Evolutionary conservation across 1,284 basidiomycete genomes (phyloP).

Genomic region (Trametes sp.): DNA sequence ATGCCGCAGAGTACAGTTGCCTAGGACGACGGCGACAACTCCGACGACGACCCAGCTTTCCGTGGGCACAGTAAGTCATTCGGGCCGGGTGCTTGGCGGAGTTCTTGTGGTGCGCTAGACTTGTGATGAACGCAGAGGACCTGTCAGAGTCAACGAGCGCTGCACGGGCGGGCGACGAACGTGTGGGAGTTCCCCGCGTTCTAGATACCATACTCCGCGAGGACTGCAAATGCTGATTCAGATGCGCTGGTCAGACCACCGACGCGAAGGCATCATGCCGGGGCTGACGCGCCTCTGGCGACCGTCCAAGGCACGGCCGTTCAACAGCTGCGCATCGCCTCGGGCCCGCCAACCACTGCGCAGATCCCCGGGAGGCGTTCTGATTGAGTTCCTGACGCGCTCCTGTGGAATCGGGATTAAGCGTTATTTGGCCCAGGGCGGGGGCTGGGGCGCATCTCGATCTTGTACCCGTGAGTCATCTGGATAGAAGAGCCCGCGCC

Average conservation of each 20-base stretch:
- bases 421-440: constrained; percentile 1
- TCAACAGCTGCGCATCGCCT: constrained; percentile 1
- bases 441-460: constrained; percentile 13
- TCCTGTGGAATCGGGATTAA: too few relatives aligned
- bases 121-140: not conserved
- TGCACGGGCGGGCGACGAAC: not conserved
- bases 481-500: not conserved
- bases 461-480: constrained; percentile 2
- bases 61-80: not conserved
- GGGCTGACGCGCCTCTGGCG: not conserved
- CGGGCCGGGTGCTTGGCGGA: not conserved
- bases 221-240: not conserved
- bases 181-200: not conserved
- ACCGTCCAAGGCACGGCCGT: constrained; percentile 1
- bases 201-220: not conserved
- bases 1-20: not conserved
- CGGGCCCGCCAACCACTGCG: not conserved
- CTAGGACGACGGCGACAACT: not conserved
- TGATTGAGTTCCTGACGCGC: constrained; percentile 16
- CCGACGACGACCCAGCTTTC: not conserved
- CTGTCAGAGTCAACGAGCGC: not conserved
- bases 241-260: not conserved
- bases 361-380: constrained; percentile 8
- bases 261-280: not conserved
- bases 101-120: not conserved